Conservation (phyloP, 108 stramenopile species). For the Cafeteria roenbergensis region DNA sequence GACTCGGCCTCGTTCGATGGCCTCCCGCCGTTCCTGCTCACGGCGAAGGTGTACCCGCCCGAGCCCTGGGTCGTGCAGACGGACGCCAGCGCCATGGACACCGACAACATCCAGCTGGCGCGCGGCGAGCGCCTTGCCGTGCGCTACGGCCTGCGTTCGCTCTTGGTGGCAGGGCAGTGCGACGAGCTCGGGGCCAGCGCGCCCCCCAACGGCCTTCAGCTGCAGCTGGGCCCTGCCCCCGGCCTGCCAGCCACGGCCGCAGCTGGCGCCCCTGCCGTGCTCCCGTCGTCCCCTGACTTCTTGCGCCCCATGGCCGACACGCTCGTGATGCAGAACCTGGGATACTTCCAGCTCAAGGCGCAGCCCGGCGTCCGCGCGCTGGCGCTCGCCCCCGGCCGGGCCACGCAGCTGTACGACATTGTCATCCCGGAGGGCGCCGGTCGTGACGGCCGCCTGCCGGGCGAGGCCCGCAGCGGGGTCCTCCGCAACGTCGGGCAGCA, state of each 20-base stretch:
- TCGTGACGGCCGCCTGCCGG: not conserved
- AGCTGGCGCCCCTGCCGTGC: too few species aligned
- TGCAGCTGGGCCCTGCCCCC: conserved; percentile 39
- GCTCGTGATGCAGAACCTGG: conserved; percentile 89
- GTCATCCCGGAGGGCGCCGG: too few species aligned
- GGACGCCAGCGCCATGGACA: conserved; percentile 62
- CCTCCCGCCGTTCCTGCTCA: conserved; percentile 57
- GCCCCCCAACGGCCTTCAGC: conserved; percentile 83
- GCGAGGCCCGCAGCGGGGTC: conserved; percentile 14
- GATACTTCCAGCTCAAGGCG: conserved; percentile 91
- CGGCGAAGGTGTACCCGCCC: conserved; percentile 81
- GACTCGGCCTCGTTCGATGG: not conserved
- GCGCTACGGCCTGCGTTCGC: conserved; percentile 59
- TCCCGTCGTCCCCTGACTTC: too few species aligned
- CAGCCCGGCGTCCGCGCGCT: conserved; percentile 77
- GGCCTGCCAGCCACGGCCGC: conserved; percentile 4
- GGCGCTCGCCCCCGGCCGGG: conserved; percentile 51
- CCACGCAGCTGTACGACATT: conserved; percentile 75
- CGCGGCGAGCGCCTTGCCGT: conserved; percentile 36
- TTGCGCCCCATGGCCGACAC: conserved; percentile 78
- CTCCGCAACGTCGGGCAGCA: conserved; percentile 49
- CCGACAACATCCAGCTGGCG: conserved; percentile 78
- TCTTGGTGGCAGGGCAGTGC: conserved; percentile 83
- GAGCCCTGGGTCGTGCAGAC: conserved; percentile 90
- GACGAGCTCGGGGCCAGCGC: conserved; percentile 43